Evolutionary conservation across 2,329 filamentous ascomycete genomes (phyloP).

Genomic region (Pestalotiopsis sp.): DNA sequence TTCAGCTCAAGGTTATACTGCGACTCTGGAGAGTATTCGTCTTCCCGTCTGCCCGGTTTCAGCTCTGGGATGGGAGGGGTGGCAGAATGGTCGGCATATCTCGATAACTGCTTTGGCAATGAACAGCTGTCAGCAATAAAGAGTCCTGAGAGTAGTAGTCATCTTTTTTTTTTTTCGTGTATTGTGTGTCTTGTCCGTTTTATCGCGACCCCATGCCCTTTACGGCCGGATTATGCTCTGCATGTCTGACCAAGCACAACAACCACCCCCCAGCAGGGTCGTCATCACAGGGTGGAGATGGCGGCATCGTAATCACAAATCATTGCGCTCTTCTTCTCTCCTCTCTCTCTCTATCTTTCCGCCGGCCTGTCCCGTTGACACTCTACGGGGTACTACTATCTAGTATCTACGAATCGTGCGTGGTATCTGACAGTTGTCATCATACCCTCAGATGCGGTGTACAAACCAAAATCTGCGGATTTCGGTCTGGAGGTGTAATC

Average conservation of each 20-base stretch:
- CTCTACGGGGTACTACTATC: background rate
- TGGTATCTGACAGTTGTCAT: constrained; percentile 10
- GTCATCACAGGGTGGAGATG: background rate
- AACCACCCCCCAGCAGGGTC: background rate
- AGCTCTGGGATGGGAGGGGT: background rate
- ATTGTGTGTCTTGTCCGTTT: background rate
- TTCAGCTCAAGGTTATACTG: background rate
- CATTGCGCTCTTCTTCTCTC: background rate
- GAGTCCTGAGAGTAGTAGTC: background rate
- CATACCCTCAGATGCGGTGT: background rate
- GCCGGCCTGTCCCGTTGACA: background rate
- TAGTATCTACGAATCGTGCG: background rate
- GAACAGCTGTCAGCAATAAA: background rate
- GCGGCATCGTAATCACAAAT: background rate
- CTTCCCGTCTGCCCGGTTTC: background rate
- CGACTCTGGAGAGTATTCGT: background rate
- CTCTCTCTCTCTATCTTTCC: background rate
- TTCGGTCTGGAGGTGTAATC: background rate
- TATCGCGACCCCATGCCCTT: background rate
- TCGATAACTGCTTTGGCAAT: background rate
- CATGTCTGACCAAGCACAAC: background rate
- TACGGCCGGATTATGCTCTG: background rate
- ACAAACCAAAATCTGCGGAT: background rate
- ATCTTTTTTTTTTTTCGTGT: background rate
- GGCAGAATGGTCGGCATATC: background rate